Evolutionary conservation across 148 eudicot genomes (phyloP), one percentile per base, ranked within the genome.

Genomic region (Amaranthus palmeri): DNA sequence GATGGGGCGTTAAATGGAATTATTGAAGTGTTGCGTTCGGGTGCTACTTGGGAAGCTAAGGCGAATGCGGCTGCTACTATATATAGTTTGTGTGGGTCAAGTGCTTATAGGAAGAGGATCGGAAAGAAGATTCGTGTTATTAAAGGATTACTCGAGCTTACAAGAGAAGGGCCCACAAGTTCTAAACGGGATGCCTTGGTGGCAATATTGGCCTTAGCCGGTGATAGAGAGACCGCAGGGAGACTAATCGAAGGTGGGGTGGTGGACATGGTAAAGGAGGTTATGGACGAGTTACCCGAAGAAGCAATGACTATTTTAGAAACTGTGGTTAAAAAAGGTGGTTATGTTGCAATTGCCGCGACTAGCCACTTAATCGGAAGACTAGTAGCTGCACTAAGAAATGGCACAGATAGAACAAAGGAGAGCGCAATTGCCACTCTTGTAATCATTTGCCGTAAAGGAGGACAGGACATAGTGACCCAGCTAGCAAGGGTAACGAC

Each of bases 21-120:
- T 8, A 80, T 87, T 41, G 91, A 87, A 65, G 97, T 87, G 59
- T 69, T 93, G 9, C 85, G 88, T 9, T 83, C 87, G 3, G 98
- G 97, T 45, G 87, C 86, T 36, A 85, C 92, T 9, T 91, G 96
- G 97, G 98, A 93, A 78, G 97, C 98, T 10, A 93, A 91, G 76
- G 97, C 88, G 3, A 93, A 93, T 68, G 98, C 98, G 8, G 98
- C 98, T 0, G 96, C 96, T 0, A 84, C 98, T 4, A 62, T 93
- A 9, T 91, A 86, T 75, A 93, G 97, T 76, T 64, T 93, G 51
- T 81, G 89, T 0, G 88, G 85, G 3, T 81, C 88, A 44, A 86
- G 84, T 50, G 80, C 82, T 2, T 84, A 86, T 66, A 60, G 88
- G 58, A 88, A 83, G 71, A 83, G 71, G 74, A 76, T 93, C 0